Evolutionary conservation across 2,329 filamentous ascomycete genomes (phyloP), one percentile per base, ranked within the genome.

Genomic region (Trichoderma cornu-damae): DNA sequence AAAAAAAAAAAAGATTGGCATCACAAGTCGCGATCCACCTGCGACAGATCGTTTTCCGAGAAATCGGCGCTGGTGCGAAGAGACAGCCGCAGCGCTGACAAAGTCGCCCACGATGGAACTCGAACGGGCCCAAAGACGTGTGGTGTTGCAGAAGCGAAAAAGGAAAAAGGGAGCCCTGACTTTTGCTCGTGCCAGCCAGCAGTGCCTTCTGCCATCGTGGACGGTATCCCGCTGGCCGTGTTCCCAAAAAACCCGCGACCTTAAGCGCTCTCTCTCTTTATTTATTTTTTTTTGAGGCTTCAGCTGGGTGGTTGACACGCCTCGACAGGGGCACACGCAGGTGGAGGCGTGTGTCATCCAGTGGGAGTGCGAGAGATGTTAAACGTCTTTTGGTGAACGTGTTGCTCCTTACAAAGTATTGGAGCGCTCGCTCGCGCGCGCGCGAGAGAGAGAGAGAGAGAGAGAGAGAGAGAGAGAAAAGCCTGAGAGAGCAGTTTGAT

Each of bases 401-500:
- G n/a, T n/a, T n/a, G n/a, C n/a, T n/a, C n/a, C n/a, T n/a, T n/a
- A n/a, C n/a, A n/a, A n/a, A n/a, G n/a, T n/a, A n/a, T n/a, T n/a
- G n/a, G n/a, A n/a, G n/a, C n/a, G n/a, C n/a, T n/a, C n/a, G n/a
- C n/a, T n/a, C n/a, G n/a, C n/a, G n/a, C n/a, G n/a, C n/a, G n/a
- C n/a, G n/a, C n/a, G n/a, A n/a, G n/a, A n/a, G n/a, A n/a, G n/a
- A n/a, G n/a, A n/a, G n/a, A n/a, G n/a, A n/a, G n/a, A n/a, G n/a
- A n/a, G n/a, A n/a, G n/a, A n/a, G n/a, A 28, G 22, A 26, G 22
- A 18, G 18, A 32, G 32, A 38, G 40, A 14, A 3, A 30, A 2
- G 30, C 14, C 40, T 26, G 40, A n/a, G 42, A 55, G 51, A n/a
- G 24, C 16, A 44, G 51, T 55, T 55, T 55, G 51, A 55, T 55